Conservation (phyloP, 1,284 basidiomycete species). For the Coriolopsis trogii region DNA sequence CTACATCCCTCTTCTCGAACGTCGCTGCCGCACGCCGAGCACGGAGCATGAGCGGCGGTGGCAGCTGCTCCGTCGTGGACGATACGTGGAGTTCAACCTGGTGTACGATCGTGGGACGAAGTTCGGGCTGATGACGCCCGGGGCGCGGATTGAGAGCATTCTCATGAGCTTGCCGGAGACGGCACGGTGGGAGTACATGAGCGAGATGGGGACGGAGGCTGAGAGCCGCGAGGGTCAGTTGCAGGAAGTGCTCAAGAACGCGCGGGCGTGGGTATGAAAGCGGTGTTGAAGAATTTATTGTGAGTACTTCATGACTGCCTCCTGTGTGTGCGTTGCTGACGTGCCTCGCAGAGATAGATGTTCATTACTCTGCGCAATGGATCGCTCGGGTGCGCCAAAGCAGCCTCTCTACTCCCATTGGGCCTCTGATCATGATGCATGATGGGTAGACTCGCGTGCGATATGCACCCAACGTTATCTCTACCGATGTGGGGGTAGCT, state of each 20-base stretch:
- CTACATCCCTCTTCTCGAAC: slow-evolving; percentile 82
- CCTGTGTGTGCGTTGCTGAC: too few species aligned
- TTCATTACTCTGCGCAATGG: too few species aligned
- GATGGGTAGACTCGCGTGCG: too few species aligned
- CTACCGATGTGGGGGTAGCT: too few species aligned
- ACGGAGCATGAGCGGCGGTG: slow-evolving; percentile 78
- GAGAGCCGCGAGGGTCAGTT: slow-evolving; percentile 77
- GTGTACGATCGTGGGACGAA: slow-evolving; percentile 87
- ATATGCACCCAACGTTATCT: too few species aligned
- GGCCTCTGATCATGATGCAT: too few species aligned
- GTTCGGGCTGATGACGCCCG: slow-evolving; percentile 90
- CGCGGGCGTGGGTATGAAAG: slow-evolving; percentile 72
- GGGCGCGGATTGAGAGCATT: slow-evolving; percentile 91
- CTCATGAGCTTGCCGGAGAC: slow-evolving; percentile 91
- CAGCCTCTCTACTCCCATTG: too few species aligned
- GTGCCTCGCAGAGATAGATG: too few species aligned
- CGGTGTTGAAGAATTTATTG: too few species aligned
- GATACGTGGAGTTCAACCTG: slow-evolving; percentile 95
- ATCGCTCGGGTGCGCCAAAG: too few species aligned
- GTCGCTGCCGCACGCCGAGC: slow-evolving; percentile 55
- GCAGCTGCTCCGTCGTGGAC: slow-evolving; percentile 88
- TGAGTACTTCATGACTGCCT: too few species aligned
- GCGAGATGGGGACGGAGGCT: slow-evolving; percentile 69
- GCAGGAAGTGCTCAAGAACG: slow-evolving; percentile 67
- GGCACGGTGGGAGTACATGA: slow-evolving; percentile 94